Conservation (phyloP, 192 early-diverging fungal genomes). For the Entomortierella lignicola region DNA sequence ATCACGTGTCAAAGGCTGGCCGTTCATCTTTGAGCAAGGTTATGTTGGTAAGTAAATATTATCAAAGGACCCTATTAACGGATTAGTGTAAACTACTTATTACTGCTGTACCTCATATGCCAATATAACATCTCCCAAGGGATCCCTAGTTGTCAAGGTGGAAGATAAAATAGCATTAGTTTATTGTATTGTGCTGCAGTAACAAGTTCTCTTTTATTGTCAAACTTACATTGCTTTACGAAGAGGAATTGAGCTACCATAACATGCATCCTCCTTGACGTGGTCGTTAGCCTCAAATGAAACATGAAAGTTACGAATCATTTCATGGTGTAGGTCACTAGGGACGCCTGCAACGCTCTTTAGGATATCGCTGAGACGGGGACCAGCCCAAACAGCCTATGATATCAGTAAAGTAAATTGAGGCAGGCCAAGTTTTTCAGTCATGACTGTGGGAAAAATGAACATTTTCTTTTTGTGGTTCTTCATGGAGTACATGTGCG, state of each 20-base stretch:
- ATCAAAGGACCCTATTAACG: no score
- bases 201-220: no score
- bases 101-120: constrained; percentile 72
- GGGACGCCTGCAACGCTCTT: constrained; percentile 66
- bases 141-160: constrained; percentile 46
- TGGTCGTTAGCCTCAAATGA: constrained; percentile 76
- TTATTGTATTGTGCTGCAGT: no score
- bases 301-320: constrained; percentile 67
- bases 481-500: no score
- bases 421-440: no score
- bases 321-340: constrained; percentile 58
- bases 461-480: no score
- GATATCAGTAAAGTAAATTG: neutral
- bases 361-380: constrained; percentile 81
- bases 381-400: constrained; percentile 86
- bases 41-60: neutral
- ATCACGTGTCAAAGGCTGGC: constrained; percentile 74
- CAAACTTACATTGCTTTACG: constrained; percentile 68
- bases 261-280: constrained; percentile 75
- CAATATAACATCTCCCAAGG: constrained; percentile 75
- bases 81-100: neutral
- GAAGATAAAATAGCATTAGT: neutral
- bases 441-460: neutral
- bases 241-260: constrained; percentile 76
- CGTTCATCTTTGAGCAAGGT: constrained; percentile 72